Evolutionary conservation across 2,329 filamentous ascomycete genomes (phyloP), one percentile per base, ranked within the genome.

Genomic region (Chaetomium olivaceum): DNA sequence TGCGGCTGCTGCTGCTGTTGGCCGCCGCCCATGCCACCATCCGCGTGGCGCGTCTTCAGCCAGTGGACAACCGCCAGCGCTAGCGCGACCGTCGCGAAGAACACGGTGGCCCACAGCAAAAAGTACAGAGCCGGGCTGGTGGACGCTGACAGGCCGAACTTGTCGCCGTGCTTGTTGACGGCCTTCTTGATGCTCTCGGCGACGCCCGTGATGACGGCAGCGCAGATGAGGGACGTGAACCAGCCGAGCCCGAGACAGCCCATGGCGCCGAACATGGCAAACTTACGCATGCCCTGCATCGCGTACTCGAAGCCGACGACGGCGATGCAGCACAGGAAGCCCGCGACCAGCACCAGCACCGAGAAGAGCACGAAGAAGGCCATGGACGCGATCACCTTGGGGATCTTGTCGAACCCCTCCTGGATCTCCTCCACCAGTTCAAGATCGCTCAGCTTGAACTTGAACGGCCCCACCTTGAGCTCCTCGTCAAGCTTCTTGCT

Each of bases 351-450:
- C 69, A 81, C 76, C 21, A 73, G 77, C 56, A 78, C 74, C 62
- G 76, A 79, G 1, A 85, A 67, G 50, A 81, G 78, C 73, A 82
- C 85, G 63, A 86, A 73, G 58, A 83, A 74, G 72, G 83, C 82
- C 57, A 83, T 74, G 29, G 77, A 79, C n/a, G 81, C 73, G 4
- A 85, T 77, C n/a, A 79, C 76, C 19, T 73, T 72, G 71, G 85
- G 84, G 72, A 86, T 75, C n/a, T 77, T 74, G 74, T 83, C 76
- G 69, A 87, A 72, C n/a, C 79, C 78, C 51, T 80, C 74, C 65
- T 81, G 77, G 64, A 87, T 77, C 36, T 75, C 76, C 6, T 65
- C 31, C 39, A 52, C 63, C 21, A 67, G 33, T 12, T 62, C 58
- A 8, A 68, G 25, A 7, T 78, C 68, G 29, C 21, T 52, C 43